Conservation (phyloP, 2,329 filamentous ascomycete genomes). For the Cryphonectria radicalis region DNA sequence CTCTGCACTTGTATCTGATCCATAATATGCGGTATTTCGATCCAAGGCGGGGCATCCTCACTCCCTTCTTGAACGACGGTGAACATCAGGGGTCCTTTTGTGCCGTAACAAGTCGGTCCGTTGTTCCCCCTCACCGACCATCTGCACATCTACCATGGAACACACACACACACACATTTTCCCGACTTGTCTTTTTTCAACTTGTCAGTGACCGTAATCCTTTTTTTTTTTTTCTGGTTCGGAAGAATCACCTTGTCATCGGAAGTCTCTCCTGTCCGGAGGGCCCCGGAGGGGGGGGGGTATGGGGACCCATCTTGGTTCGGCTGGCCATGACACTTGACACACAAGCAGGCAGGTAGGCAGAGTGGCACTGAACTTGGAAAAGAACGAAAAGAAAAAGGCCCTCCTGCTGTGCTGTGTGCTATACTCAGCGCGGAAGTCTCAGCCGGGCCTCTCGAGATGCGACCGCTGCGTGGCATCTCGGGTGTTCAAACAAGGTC, state of each 20-base stretch:
- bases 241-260: neutral
- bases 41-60: neutral
- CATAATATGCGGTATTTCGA: neutral
- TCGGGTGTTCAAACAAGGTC: neutral
- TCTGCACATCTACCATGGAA: neutral
- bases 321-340: neutral
- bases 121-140: neutral
- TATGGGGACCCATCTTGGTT: neutral
- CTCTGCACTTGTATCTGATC: neutral
- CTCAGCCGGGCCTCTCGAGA: conserved; percentile 6
- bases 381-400: neutral
- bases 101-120: neutral
- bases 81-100: neutral
- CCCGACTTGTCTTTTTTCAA: neutral
- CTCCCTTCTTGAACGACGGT: neutral
- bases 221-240: neutral
- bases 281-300: no score
- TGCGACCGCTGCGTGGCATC: conserved; percentile 3
- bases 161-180: neutral
- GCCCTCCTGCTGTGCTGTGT: neutral
- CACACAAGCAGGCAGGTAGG: neutral
- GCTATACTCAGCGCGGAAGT: conserved; percentile 3
- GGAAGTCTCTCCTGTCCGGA: neutral
- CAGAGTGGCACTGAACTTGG: neutral
- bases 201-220: neutral